phyloP scores from a whole-genome alignment of 2,329 filamentous ascomycete genomes.

The Ophiostoma sp. region DNA sequence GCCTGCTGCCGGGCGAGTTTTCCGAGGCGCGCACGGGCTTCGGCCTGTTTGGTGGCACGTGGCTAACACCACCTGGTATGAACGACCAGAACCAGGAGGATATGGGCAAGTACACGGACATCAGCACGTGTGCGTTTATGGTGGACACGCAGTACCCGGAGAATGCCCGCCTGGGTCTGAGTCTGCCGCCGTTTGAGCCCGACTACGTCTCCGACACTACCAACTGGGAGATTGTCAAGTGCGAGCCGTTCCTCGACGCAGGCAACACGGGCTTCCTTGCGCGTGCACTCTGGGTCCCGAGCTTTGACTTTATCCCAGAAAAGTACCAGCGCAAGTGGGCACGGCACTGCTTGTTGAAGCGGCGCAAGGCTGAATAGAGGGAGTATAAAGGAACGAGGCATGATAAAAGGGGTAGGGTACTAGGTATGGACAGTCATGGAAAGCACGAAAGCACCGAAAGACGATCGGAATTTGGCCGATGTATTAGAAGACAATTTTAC shows the following conservation, averaged over 20 bases:
- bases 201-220: constrained; percentile 68
- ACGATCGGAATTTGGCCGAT: background rate
- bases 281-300: constrained; percentile 76
- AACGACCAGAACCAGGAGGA: constrained; percentile 91
- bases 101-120: constrained; percentile 73
- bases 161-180: constrained; percentile 33
- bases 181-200: constrained; percentile 64
- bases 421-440: background rate
- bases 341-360: constrained; percentile 70
- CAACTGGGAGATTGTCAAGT: constrained; percentile 74
- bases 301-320: constrained; percentile 62
- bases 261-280: constrained; percentile 67
- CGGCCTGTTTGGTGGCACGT: constrained; percentile 76
- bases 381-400: background rate
- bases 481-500: background rate
- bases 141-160: constrained; percentile 79
- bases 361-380: constrained; percentile 11
- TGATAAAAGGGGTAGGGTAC: background rate
- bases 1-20: constrained; percentile 86
- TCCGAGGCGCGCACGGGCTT: constrained; percentile 64
- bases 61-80: constrained; percentile 75
- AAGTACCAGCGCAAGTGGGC: constrained; percentile 74
- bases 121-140: constrained; percentile 72
- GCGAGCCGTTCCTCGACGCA: constrained; percentile 75
- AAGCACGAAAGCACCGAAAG: background rate